Conservation (phyloP, 148 eudicot species). For the Chenopodium berlandieri region DNA sequence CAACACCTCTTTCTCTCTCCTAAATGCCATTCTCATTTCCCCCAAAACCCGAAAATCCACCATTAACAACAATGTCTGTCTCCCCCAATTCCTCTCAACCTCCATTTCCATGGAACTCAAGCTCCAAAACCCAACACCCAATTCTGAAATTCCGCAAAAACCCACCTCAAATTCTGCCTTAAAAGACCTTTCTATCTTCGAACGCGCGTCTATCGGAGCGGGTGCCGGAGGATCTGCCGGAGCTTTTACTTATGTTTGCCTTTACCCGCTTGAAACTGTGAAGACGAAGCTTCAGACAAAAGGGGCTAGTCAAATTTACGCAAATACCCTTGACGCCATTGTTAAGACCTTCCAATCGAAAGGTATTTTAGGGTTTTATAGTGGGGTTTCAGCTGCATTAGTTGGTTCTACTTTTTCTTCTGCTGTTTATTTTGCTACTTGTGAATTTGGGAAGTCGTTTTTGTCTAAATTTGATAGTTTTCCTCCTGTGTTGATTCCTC, state of each 20-base stretch:
- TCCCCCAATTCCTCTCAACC: slow-evolving; percentile 49
- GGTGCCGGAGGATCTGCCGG: slow-evolving; percentile 85
- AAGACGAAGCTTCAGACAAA: slow-evolving; percentile 85
- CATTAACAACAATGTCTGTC: slow-evolving; percentile 18
- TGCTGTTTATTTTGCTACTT: slow-evolving; percentile 87
- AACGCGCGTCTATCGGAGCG: slow-evolving; percentile 80
- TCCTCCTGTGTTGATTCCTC: slow-evolving; percentile 67
- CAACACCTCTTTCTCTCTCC: slow-evolving; percentile 51
- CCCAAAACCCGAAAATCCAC: slow-evolving; percentile 23
- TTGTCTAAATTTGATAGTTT: slow-evolving; percentile 52
- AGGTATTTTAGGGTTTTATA: slow-evolving; percentile 80
- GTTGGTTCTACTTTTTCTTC: slow-evolving; percentile 80
- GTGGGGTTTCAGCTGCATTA: slow-evolving; percentile 83
- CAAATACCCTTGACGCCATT: slow-evolving; percentile 65
- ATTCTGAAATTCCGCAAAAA: slow-evolving; percentile 21
- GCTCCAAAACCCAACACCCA: slow-evolving; percentile 24
- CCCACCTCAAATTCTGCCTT: slow-evolving; percentile 38
- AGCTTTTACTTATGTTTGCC: slow-evolving; percentile 75
- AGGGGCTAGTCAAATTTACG: slow-evolving; percentile 79
- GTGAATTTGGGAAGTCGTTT: slow-evolving; percentile 85
- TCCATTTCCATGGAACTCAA: slow-evolving; percentile 45
- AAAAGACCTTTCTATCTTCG: slow-evolving; percentile 58
- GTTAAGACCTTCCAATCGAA: slow-evolving; percentile 59
- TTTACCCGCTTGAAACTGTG: slow-evolving; percentile 81
- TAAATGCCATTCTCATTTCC: slow-evolving; percentile 46